These are phyloP conservation scores for Stygiomarasmius scandens DNA, from an alignment of 1,284 basidiomycete genomes.

Conservation along the genomic window DNA sequence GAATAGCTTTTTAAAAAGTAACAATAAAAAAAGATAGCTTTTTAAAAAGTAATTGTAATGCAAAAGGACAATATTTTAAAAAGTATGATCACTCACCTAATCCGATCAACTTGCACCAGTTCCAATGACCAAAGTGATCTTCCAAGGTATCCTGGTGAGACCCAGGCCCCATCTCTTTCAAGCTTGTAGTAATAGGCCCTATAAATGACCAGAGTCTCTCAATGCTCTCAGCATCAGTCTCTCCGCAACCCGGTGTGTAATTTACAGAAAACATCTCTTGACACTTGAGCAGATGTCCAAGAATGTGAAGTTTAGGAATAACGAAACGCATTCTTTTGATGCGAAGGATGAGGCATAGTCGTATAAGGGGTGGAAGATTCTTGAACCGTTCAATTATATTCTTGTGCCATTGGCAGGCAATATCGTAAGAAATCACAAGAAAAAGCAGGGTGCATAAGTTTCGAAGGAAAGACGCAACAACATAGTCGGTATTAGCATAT, in stretches of 20 bases:
- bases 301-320: slow-evolving; percentile 26
- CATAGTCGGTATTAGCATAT: slow-evolving; percentile 25
- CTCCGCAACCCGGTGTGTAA: neutral
- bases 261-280: slow-evolving; percentile 10
- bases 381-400: slow-evolving; percentile 11
- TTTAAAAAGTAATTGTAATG: no score
- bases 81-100: neutral
- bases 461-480: slow-evolving; percentile 8
- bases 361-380: neutral
- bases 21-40: no score
- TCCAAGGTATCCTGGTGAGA: neutral
- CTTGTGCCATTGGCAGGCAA: slow-evolving; percentile 21
- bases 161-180: slow-evolving; percentile 1
- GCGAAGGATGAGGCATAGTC: no score
- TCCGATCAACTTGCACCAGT: neutral
- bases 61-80: no score
- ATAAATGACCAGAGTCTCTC: slow-evolving; percentile 1
- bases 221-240: slow-evolving; percentile 5
- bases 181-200: neutral
- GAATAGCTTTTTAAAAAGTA: no score
- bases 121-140: neutral
- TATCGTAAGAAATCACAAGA: slow-evolving; percentile 22
- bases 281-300: slow-evolving; percentile 22
- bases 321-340: neutral
- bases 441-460: neutral